Evolutionary conservation across 306 rosid species (phyloP).

Genomic region (Sicyos baderoa): DNA sequence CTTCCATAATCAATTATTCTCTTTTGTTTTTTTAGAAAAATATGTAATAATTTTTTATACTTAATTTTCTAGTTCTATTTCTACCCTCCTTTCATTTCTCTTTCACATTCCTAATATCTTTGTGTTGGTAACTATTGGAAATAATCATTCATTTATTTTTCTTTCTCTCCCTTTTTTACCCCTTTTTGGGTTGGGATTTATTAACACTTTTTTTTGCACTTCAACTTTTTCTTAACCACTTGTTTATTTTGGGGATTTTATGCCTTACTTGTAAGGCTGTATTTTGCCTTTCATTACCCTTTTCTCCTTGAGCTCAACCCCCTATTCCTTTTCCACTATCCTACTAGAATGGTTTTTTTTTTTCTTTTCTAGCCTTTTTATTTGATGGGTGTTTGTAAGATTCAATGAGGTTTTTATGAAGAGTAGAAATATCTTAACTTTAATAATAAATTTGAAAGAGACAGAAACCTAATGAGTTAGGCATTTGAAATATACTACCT

Average conservation of each 20-base stretch:
- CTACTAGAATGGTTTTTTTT: background rate
- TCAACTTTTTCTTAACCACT: slow-evolving; percentile 15
- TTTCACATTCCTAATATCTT: slow-evolving; percentile 16
- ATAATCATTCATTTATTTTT: slow-evolving; percentile 31
- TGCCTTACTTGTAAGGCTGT: slow-evolving; percentile 15
- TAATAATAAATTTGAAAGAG: background rate
- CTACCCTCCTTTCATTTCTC: slow-evolving; percentile 17
- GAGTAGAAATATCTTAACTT: background rate
- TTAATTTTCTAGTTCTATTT: slow-evolving; percentile 30
- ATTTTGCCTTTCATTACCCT: slow-evolving; percentile 2
- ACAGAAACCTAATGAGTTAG: too few species aligned
- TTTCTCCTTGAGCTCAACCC: slow-evolving; percentile 5
- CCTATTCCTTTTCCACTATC: background rate
- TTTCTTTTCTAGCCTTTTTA: background rate
- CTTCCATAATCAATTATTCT: background rate
- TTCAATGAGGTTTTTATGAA: background rate
- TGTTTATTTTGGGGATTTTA: slow-evolving; percentile 15
- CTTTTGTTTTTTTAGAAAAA: slow-evolving; percentile 14
- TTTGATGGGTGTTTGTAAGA: background rate
- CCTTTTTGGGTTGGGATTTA: slow-evolving; percentile 21
- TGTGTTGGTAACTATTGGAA: slow-evolving; percentile 47
- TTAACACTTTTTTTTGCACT: slow-evolving; percentile 14
- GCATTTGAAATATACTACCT: too few species aligned
- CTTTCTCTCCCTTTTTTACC: slow-evolving; percentile 20
- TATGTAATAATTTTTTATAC: too few species aligned